Percentiles rank a stretch among this genome's conserved stretches.
phyloP scores from a whole-genome alignment of 192 early-diverging fungal species.

The Coemansia sp. region DNA sequence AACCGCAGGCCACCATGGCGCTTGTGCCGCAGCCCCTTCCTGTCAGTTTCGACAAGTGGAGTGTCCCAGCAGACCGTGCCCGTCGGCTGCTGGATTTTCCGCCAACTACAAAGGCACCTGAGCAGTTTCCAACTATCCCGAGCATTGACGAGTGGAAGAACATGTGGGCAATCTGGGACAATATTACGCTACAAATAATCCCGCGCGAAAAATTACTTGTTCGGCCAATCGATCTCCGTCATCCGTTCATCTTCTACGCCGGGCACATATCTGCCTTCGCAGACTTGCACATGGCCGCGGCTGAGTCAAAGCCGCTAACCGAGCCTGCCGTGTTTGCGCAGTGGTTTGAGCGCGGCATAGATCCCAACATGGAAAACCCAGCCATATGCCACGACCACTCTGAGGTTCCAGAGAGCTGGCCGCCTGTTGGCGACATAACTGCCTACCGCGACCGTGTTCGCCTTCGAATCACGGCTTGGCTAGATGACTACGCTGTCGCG shows the following conservation, averaged over 20 bases:
- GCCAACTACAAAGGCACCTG: not conserved
- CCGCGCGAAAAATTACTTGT: slow-evolving; percentile 54
- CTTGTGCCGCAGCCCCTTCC: not conserved
- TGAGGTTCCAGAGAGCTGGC: slow-evolving; percentile 68
- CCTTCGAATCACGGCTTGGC: slow-evolving; percentile 49
- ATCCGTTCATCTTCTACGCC: slow-evolving; percentile 88
- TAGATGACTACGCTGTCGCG: slow-evolving; percentile 24
- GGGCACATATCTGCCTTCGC: slow-evolving; percentile 79
- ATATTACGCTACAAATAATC: slow-evolving; percentile 64
- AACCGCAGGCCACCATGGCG: slow-evolving; percentile 37
- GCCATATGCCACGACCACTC: slow-evolving; percentile 78
- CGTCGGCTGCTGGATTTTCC: not conserved
- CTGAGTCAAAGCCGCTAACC: slow-evolving; percentile 51
- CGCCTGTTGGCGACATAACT: slow-evolving; percentile 61
- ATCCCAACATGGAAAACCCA: slow-evolving; percentile 80
- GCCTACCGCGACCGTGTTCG: slow-evolving; percentile 68
- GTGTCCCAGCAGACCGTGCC: not conserved
- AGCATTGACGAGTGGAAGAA: slow-evolving; percentile 68
- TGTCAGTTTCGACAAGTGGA: slow-evolving; percentile 17
- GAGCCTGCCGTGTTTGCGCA: slow-evolving; percentile 63
- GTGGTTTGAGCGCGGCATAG: slow-evolving; percentile 95
- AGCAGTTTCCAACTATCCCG: slow-evolving; percentile 54
- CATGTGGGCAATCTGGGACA: slow-evolving; percentile 83
- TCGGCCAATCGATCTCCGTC: slow-evolving; percentile 79
- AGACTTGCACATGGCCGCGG: slow-evolving; percentile 58